A percentile compares a stretch with the other conserved stretches of the same genome.
phyloP scores from a whole-genome alignment of 768 basidiomycete genomes.

The Ramaria rubella region DNA sequence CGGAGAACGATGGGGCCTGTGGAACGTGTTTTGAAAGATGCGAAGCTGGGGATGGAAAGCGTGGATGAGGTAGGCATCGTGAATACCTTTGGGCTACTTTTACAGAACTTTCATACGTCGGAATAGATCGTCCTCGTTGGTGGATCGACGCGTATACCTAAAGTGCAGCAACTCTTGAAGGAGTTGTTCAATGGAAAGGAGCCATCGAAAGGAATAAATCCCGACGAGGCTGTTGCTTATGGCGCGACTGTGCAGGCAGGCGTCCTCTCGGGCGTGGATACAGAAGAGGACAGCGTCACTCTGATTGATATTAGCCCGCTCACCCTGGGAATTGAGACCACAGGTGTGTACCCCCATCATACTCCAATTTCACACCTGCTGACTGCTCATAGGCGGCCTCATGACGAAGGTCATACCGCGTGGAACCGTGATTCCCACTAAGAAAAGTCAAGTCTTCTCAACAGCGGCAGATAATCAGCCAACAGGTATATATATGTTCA shows the following conservation, averaged over 20 bases:
- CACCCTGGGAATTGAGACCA: slow-evolving; percentile 49
- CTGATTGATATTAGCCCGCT: slow-evolving; percentile 44
- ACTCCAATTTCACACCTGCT: neutral
- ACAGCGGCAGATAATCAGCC: slow-evolving; percentile 32
- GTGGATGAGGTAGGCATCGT: slow-evolving; percentile 37
- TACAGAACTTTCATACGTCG: neutral
- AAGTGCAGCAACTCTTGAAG: slow-evolving; percentile 45
- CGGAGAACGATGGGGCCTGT: slow-evolving; percentile 99
- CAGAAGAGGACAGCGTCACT: slow-evolving; percentile 37
- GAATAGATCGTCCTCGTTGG: slow-evolving; percentile 31
- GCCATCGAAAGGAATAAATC: slow-evolving; percentile 46
- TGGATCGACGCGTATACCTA: slow-evolving; percentile 47
- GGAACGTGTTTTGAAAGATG: slow-evolving; percentile 75
- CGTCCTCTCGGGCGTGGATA: slow-evolving; percentile 43
- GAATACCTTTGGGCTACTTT: neutral
- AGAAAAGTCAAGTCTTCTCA: slow-evolving; percentile 37
- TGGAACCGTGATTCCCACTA: slow-evolving; percentile 47
- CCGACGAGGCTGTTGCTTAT: slow-evolving; percentile 50
- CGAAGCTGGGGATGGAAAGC: slow-evolving; percentile 43
- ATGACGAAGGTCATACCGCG: slow-evolving; percentile 46
- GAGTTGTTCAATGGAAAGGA: slow-evolving; percentile 47
- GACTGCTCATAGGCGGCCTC: slow-evolving; percentile 26
- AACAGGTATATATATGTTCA: neutral
- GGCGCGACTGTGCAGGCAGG: slow-evolving; percentile 47
- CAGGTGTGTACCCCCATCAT: slow-evolving; percentile 23